Evolutionary conservation across 1,284 basidiomycete species (phyloP).

Genomic region (Cutaneotrichosporon cavernicola): DNA sequence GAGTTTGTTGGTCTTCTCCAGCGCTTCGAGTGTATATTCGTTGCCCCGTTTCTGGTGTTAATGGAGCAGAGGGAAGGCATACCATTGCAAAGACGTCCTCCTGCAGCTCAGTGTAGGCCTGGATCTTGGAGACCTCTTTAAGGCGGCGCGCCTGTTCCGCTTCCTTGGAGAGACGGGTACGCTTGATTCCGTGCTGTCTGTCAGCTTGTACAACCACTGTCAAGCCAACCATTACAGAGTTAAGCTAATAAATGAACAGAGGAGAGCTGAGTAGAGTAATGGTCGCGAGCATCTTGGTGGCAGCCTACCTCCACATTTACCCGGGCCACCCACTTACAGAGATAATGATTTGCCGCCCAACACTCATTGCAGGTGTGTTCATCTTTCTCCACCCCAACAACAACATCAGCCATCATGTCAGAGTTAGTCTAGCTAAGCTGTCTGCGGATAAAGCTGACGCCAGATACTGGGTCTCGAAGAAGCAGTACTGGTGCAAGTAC

Average conservation of each 20-base stretch:
- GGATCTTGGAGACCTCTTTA: slow-evolving; percentile 70
- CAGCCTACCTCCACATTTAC: not conserved
- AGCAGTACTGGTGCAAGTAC: slow-evolving; percentile 57
- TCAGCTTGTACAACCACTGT: not conserved
- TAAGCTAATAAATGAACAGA: too few species aligned
- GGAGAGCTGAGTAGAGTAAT: not conserved
- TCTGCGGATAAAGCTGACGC: not conserved
- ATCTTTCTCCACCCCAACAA: not conserved
- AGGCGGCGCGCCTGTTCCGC: slow-evolving; percentile 65
- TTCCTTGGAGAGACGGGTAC: slow-evolving; percentile 63
- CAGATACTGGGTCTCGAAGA: slow-evolving; percentile 57
- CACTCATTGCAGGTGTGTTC: not conserved
- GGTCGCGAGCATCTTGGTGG: not conserved
- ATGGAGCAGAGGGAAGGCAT: slow-evolving; percentile 35
- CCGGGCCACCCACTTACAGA: not conserved
- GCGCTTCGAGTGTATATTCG: slow-evolving; percentile 67
- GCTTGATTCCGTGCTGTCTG: slow-evolving; percentile 70
- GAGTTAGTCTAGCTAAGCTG: slow-evolving; percentile 28
- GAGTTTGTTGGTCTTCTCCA: slow-evolving; percentile 71
- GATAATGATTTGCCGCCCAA: slow-evolving; percentile 9
- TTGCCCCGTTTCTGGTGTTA: slow-evolving; percentile 62
- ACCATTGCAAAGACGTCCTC: slow-evolving; percentile 67
- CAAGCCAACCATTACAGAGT: slow-evolving; percentile 13
- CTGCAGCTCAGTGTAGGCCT: slow-evolving; percentile 69
- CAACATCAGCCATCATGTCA: slow-evolving; percentile 24